Base-by-base conservation (phyloP, 176 grass and related monocot species). In the Musa troglodytarum region DNA sequence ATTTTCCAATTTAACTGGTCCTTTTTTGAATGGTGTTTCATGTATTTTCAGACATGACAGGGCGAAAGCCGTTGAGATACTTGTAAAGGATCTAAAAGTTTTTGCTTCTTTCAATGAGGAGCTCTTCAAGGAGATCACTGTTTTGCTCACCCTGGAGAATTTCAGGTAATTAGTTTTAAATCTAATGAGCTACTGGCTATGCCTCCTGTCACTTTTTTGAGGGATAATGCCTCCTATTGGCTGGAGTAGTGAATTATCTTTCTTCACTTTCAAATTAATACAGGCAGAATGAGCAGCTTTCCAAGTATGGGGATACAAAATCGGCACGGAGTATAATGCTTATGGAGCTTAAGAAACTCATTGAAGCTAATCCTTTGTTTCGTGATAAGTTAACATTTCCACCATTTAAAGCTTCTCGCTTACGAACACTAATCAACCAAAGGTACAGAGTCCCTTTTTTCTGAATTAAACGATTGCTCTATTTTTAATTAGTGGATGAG, bases 21-120 rank as follows among this genome's bases (percentile, higher is more conserved):
- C 54, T 22, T 53, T 8, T 15, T 9, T 26, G 13, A 13, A 5
- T 53, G n/a, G 14, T 20, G 29, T 62, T 65, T 20, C 53, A 13
- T 50, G 49, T 29, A 11, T 52, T 24, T 25, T 49, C 22, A 77
- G 76, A 62, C 76, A 77, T 68, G 76, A 77, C 14, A 63, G 76
- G 21, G 76, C 76, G 11, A 77, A 77, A 64, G 76, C 76, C 17
- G 76, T 77, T 77, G 63, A 77, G 14, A 53, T 77, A 23, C 76
- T 77, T 26, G 76, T 77, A 10, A 77, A 77, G 61, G 76, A 77
- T 68, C 63, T 77, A 16, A 77, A 77, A 26, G 49, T 77, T 53
- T 77, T 77, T 67, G 62, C 76, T 26, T 77, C 76, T 77, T 77
- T 77, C 50, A 77, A 77, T 67, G 76, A 77, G 63, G 76, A 77